These are phyloP conservation scores for Plasmodium vinckei DNA, from an alignment of 169 alveolate species.

Conservation along the genomic window DNA sequence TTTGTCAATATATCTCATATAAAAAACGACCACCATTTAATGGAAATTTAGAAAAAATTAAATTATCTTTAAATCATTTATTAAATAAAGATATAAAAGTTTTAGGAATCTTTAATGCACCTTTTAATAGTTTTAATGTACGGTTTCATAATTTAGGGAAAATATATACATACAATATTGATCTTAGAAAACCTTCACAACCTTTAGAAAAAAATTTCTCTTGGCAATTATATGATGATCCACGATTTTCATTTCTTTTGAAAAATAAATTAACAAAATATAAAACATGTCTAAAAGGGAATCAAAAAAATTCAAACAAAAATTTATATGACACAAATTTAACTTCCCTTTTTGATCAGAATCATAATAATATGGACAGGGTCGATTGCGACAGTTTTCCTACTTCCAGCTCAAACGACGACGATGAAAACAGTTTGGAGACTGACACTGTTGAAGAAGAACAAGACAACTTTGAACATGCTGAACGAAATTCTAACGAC, in stretches of 20 bases:
- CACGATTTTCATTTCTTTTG: constrained; percentile 52
- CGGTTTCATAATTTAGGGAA: constrained; percentile 83
- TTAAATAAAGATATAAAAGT: constrained; percentile 81
- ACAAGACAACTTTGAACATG: too few species aligned
- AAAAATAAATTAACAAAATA: background rate
- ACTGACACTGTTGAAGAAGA: background rate
- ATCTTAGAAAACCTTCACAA: constrained; percentile 72
- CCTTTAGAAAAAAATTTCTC: constrained; percentile 83
- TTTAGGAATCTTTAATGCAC: constrained; percentile 77
- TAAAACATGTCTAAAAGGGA: too few species aligned
- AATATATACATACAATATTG: constrained; percentile 81
- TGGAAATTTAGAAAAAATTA: constrained; percentile 77
- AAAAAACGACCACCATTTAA: constrained; percentile 79
- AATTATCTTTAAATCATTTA: constrained; percentile 77
- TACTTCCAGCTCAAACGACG: background rate
- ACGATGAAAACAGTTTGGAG: too few species aligned
- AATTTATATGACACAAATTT: background rate
- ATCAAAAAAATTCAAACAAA: background rate
- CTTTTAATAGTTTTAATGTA: constrained; percentile 78
- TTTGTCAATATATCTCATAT: constrained; percentile 84
- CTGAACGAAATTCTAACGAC: too few species aligned
- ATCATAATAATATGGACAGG: background rate
- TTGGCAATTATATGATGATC: constrained; percentile 83
- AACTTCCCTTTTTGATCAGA: background rate
- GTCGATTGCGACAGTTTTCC: background rate